Conservation (phyloP, 208 protist genomes). For the Trypanosoma lewisi region DNA sequence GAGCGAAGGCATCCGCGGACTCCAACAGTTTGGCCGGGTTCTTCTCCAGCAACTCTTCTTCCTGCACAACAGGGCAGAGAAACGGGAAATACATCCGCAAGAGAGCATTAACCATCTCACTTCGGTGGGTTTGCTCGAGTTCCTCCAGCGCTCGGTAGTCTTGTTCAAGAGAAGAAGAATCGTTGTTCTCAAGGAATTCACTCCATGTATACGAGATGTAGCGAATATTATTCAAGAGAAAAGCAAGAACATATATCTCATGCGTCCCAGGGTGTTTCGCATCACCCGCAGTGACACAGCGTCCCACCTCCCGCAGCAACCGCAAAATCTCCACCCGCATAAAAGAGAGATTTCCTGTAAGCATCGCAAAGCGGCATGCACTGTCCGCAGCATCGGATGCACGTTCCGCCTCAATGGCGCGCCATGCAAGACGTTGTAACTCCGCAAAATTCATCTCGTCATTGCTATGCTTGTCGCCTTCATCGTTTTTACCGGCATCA, state of each 20-base stretch:
- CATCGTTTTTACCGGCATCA: background rate
- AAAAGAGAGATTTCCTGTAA: slow-evolving; percentile 65
- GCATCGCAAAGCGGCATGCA: slow-evolving; percentile 50
- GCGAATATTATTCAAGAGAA: slow-evolving; percentile 57
- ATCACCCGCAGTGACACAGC: slow-evolving; percentile 23
- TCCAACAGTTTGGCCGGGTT: slow-evolving; percentile 33
- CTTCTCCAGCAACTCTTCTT: slow-evolving; percentile 20
- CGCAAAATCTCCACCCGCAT: slow-evolving; percentile 66
- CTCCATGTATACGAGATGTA: slow-evolving; percentile 26
- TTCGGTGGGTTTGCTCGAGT: slow-evolving; percentile 35
- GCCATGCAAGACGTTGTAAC: slow-evolving; percentile 44
- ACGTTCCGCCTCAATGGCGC: slow-evolving; percentile 51
- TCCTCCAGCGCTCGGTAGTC: slow-evolving; percentile 40
- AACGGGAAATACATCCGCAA: slow-evolving; percentile 41
- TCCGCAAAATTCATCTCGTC: slow-evolving; percentile 17
- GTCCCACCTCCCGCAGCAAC: slow-evolving; percentile 40
- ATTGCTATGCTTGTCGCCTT: background rate
- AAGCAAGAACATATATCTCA: slow-evolving; percentile 24
- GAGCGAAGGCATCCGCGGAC: slow-evolving; percentile 54
- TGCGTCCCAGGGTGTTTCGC: slow-evolving; percentile 5
- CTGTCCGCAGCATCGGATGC: slow-evolving; percentile 59
- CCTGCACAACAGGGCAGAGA: slow-evolving; percentile 36
- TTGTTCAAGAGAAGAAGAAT: slow-evolving; percentile 23
- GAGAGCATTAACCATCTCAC: slow-evolving; percentile 39
- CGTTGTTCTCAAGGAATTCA: slow-evolving; percentile 23